phyloP scores from a whole-genome alignment of 345 rosid species.

The Boechera divaricarpa region DNA sequence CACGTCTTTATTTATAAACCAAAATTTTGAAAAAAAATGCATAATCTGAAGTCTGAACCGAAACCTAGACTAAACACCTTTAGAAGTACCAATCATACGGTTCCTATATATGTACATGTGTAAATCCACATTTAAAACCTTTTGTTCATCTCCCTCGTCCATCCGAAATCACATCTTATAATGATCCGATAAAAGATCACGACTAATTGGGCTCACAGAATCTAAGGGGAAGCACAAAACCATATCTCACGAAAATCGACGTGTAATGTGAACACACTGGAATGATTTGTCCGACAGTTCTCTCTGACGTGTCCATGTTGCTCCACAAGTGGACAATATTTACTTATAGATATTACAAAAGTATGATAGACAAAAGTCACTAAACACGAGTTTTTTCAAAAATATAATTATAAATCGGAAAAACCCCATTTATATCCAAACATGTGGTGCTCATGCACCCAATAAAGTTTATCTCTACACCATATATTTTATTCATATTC shows the following conservation, averaged over 20 bases:
- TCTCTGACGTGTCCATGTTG: slow-evolving; percentile 30
- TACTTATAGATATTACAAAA: not conserved
- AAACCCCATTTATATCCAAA: slow-evolving; percentile 13
- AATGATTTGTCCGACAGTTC: slow-evolving; percentile 24
- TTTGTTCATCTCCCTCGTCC: too few species aligned
- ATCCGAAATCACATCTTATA: too few species aligned
- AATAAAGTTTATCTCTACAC: slow-evolving; percentile 24
- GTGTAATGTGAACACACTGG: not conserved
- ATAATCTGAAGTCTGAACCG: too few species aligned
- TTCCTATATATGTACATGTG: too few species aligned
- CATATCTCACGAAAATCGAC: slow-evolving; percentile 12
- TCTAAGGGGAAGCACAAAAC: slow-evolving; percentile 4
- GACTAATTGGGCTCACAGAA: not conserved
- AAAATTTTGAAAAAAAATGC: too few species aligned
- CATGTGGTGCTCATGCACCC: slow-evolving; percentile 40
- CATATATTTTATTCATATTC: slow-evolving; percentile 31
- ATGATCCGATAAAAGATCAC: not conserved
- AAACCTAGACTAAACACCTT: too few species aligned
- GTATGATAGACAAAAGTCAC: not conserved
- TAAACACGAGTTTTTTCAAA: not conserved
- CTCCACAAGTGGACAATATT: slow-evolving; percentile 27
- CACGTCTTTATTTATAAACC: too few species aligned
- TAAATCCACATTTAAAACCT: too few species aligned
- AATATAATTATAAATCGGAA: not conserved
- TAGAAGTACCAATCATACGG: too few species aligned